phyloP scores from a whole-genome alignment of 371 early-diverging fungal species.

The Mortierella sp. region DNA sequence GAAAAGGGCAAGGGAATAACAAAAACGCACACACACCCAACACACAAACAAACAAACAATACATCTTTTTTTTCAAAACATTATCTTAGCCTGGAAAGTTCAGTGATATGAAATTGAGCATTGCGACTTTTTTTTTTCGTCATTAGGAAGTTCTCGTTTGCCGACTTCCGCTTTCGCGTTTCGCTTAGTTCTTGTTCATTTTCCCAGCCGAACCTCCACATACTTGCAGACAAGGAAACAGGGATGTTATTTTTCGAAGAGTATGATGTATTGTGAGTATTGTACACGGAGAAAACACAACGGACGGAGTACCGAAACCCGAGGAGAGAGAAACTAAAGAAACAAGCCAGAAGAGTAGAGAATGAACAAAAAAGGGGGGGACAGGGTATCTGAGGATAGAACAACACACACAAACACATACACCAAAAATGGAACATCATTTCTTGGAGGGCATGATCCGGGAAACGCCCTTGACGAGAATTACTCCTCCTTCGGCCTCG shows the following conservation, averaged over 20 bases:
- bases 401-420: not conserved
- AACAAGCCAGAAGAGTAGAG: not conserved
- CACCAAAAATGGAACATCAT: not conserved
- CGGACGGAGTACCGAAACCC: not conserved
- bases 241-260: not conserved
- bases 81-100: not conserved
- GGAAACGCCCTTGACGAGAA: slow-evolving; percentile 59
- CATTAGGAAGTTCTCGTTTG: not conserved
- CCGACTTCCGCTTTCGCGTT: not conserved
- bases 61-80: slow-evolving; percentile 12
- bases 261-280: not conserved
- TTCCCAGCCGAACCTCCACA: not conserved
- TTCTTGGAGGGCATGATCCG: slow-evolving; percentile 27
- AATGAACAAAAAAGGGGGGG: not conserved
- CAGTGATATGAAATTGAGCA: not conserved
- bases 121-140: not conserved
- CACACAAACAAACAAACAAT: not conserved
- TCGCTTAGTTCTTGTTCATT: not conserved
- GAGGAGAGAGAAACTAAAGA: not conserved
- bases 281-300: not conserved
- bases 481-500: slow-evolving; percentile 67
- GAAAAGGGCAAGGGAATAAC: not conserved
- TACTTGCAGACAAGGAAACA: not conserved
- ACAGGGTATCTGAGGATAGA: not conserved
- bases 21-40: slow-evolving; percentile 1